Conservation (phyloP, 2,329 filamentous ascomycete genomes). For the Cercospora canescens region DNA sequence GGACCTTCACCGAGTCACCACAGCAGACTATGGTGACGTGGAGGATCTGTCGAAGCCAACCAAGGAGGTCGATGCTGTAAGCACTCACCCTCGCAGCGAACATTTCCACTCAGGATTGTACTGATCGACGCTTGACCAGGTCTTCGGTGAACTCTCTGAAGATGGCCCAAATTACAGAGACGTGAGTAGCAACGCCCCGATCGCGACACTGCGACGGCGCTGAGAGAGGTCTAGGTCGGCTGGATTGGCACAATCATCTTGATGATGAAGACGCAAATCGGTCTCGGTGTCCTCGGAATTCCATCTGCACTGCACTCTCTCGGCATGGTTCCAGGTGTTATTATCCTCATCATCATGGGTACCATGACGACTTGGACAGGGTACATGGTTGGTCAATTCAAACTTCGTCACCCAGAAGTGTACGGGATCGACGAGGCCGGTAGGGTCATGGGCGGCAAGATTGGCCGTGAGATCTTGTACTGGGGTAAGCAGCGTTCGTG, state of each 20-base stretch:
- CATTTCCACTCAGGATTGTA: neutral
- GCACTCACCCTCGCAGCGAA: neutral
- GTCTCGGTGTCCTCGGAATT: constrained; percentile 53
- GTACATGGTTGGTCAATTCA: constrained; percentile 55
- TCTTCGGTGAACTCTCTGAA: constrained; percentile 22
- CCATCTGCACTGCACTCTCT: constrained; percentile 44
- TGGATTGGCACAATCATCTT: constrained; percentile 47
- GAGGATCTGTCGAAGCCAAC: constrained; percentile 17
- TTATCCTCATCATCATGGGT: constrained; percentile 44
- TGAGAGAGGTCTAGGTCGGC: constrained; percentile 27
- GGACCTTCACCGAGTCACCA: constrained; percentile 20
- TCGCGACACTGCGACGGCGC: neutral
- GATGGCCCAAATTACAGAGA: constrained; percentile 30
- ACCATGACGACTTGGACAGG: constrained; percentile 51
- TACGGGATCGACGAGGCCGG: constrained; percentile 61
- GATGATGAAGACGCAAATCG: constrained; percentile 51
- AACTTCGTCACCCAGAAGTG: constrained; percentile 55
- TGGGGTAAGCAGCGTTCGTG: constrained; percentile 8
- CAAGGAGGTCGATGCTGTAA: constrained; percentile 15
- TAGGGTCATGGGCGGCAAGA: constrained; percentile 53
- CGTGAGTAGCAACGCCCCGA: neutral
- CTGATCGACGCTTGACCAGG: neutral
- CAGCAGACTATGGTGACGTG: constrained; percentile 20
- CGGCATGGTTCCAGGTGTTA: constrained; percentile 52
- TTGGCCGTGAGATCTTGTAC: constrained; percentile 52